Base-by-base conservation (phyloP, 352 stramenopile genomes). In the Globisporangium splendens region DNA sequence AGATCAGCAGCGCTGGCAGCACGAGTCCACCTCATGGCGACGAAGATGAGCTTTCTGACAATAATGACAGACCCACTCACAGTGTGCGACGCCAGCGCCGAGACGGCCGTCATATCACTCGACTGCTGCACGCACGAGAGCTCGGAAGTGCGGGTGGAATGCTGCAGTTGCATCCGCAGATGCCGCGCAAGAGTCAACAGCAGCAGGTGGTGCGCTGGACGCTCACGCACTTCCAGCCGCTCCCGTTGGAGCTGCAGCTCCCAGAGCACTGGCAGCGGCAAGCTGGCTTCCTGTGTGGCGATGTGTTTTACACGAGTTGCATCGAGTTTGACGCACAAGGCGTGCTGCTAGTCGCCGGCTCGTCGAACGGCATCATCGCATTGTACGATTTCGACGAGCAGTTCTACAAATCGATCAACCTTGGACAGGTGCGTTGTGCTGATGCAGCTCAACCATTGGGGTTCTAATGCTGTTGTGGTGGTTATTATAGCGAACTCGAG, bases 311-410 rank as follows among this genome's bases (percentile, higher is more conserved):
- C 59, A 62, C 75, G 44, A 91, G 77, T 50, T 90, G 78, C 39
- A 42, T 91, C 21, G 75, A 79, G 56, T 93, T 93, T 56, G 83
- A 93, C 47, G 58, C 66, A 2, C 70, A 87, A 17, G 83, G 83
- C 22, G 79, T 88, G 21, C 51, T 93, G 50, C 72, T 93, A 7
- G 76, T 72, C 35, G 77, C 70, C 0, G 83, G 83, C 0, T 72
- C 79, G 17, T 90, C 77, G 17, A 87, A 87, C 48, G 83, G 83
- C 22, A 71, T 86, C 42, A 65, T 93, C 15, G 78, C 81, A 6
- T 63, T 93, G 24, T 93, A 82, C 61, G 83, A 93, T 63, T 93
- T 89, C 58, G 83, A 93, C 62, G 82, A 89, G 48, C 66, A 88
- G 33, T 89, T 84, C 28, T 68, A 88, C 51, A 74, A 66, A 41